Base-by-base conservation (phyloP, 169 alveolate genomes). In the Cryptosporidium sp. region DNA sequence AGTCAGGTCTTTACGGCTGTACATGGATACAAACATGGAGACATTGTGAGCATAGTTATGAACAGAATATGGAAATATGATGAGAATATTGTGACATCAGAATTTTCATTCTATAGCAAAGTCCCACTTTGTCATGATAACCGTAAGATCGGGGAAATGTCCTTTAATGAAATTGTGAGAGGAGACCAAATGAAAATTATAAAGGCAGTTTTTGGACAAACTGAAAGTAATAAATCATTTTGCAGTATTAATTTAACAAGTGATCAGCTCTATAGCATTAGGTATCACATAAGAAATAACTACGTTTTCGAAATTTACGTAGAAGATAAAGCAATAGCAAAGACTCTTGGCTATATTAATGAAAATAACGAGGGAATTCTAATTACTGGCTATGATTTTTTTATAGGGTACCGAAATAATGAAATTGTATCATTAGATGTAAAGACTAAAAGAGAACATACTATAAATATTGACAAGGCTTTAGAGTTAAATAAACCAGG, bases 51-150 rank as follows among this genome's bases (percentile, higher is more conserved):
- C 18, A 62, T 80, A 29, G 44, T 62, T 35, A 26, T 80, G 52
- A 80, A 80, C 35, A 60, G 89, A 45, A 80, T 80, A 42, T 80
- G 89, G 89, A 80, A 60, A 29, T 80, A 80, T 80, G 86, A 73
- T n/a, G 75, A 80, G 5, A 80, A 67, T 48, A 65, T 80, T 29
- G 60, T 48, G 12, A 65, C 80, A 16, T 65, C 89, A 3, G 68
- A 62, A 14, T 80, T 80, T 42, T 80, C 89, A 48, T 80, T 80
- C 45, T 80, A 44, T 26, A 80, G 75, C 48, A 80, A 65, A 48
- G 67, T 80, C 29, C 89, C 89, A 33, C 45, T 80, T 18, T 80
- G 89, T 48, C 48, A 44, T 23, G 75, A 44, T 23, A 51, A 29
- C 26, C 52, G 65, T 18, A 65, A 51, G 14, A 62, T 80, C 26